phyloP scores from a whole-genome alignment of 2,329 filamentous ascomycete species.

The Botryotinia convoluta region DNA sequence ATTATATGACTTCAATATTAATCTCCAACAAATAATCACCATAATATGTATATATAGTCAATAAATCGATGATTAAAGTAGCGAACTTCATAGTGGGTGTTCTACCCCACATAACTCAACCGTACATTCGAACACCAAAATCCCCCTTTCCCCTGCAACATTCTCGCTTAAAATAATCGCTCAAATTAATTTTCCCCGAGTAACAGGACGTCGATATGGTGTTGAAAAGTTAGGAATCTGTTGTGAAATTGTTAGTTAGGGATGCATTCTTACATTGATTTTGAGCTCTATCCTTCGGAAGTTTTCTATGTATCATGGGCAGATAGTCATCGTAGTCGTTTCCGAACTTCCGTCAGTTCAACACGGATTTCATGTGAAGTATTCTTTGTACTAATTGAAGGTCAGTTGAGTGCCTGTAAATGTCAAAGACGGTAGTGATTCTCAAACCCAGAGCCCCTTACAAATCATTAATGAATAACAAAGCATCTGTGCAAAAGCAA shows the following conservation, averaged over 20 bases:
- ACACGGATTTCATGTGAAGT: neutral
- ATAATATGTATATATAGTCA: fast-evolving
- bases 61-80: neutral
- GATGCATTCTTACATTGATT: neutral
- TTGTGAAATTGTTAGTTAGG: too few species aligned
- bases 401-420: neutral
- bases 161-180: neutral
- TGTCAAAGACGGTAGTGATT: neutral
- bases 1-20: neutral
- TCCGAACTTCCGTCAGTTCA: neutral
- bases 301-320: too few species aligned
- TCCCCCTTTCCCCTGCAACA: neutral
- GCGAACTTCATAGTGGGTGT: neutral
- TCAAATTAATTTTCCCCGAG: neutral
- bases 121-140: neutral
- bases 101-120: neutral
- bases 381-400: neutral
- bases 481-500: neutral
- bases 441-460: neutral
- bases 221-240: neutral
- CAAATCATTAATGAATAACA: too few species aligned
- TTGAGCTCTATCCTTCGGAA: neutral
- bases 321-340: too few species aligned
- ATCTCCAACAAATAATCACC: fast-evolving
- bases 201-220: neutral